These are phyloP conservation scores for Ilex paraguariensis DNA, from an alignment of 305 asterid genomes.

Conservation along the genomic window DNA sequence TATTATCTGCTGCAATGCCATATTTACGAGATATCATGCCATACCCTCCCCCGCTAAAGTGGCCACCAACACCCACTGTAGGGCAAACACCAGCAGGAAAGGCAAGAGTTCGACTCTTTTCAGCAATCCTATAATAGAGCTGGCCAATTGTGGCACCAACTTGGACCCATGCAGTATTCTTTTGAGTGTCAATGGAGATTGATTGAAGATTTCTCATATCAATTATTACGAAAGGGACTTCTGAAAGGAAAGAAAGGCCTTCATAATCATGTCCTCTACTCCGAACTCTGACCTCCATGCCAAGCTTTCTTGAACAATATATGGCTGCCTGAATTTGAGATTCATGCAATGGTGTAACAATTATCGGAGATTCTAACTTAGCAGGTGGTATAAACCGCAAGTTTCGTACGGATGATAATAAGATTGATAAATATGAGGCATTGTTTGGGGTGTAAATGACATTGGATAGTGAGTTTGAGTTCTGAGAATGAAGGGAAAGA, in stretches of 20 bases:
- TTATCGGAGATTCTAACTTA: neutral
- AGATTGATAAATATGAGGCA: neutral
- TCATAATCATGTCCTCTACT: slow-evolving; percentile 3
- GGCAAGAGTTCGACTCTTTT: neutral
- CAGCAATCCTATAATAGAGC: neutral
- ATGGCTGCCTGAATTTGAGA: neutral
- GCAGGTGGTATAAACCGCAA: neutral
- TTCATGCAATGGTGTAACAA: neutral
- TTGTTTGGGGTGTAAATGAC: neutral
- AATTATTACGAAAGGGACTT: neutral
- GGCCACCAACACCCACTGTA: slow-evolving; percentile 1
- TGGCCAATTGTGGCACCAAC: neutral
- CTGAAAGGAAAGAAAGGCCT: neutral
- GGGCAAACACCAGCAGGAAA: neutral
- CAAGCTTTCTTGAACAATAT: neutral
- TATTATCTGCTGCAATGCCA: neutral
- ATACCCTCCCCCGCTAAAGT: neutral
- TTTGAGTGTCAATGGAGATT: neutral
- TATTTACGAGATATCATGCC: neutral
- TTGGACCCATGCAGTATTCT: neutral
- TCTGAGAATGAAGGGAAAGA: neutral
- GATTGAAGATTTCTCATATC: neutral
- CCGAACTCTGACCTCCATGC: neutral
- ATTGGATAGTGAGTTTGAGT: neutral
- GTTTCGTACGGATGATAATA: neutral